Conservation (phyloP, 495 filamentous ascomycete species). For the Aspergillus incahuasiensis region DNA sequence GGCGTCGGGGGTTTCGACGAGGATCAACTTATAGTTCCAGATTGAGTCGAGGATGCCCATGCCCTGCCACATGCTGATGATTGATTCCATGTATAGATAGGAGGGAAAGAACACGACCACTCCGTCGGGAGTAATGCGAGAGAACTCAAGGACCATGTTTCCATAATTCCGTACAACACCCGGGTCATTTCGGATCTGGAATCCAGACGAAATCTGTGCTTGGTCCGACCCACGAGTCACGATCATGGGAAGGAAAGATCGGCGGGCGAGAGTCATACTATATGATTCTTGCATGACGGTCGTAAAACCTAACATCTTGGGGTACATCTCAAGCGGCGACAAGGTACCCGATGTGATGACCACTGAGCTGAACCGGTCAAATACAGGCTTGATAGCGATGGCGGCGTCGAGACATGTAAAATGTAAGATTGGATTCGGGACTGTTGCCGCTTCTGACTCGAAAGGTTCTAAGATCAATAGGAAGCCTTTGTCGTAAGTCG, state of each 20-base stretch:
- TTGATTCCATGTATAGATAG: constrained; percentile 98
- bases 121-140: constrained; percentile 91
- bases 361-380: constrained; percentile 94
- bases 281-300: constrained; percentile 95
- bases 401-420: constrained; percentile 97
- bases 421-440: constrained; percentile 92
- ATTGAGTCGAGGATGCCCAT: constrained; percentile 97
- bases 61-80: constrained; percentile 98
- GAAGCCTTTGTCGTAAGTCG: constrained; percentile 97
- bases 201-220: constrained; percentile 80
- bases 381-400: constrained; percentile 96
- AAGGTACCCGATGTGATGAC: constrained; percentile 98
- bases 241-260: constrained; percentile 95
- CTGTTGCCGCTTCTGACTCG: constrained; percentile 91
- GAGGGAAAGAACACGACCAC: constrained; percentile 99
- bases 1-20: constrained; percentile 95
- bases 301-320: constrained; percentile 92
- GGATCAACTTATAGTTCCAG: constrained; percentile 98
- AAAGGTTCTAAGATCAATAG: constrained; percentile 93
- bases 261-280: constrained; percentile 91
- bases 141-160: constrained; percentile 84
- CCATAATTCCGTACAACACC: constrained; percentile 95
- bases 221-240: constrained; percentile 95
- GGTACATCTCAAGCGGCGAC: constrained; percentile 97
- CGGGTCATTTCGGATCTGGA: constrained; percentile 92